Base-by-base conservation (phyloP, 768 basidiomycete genomes). In the Hydnomerulius pinastri region DNA sequence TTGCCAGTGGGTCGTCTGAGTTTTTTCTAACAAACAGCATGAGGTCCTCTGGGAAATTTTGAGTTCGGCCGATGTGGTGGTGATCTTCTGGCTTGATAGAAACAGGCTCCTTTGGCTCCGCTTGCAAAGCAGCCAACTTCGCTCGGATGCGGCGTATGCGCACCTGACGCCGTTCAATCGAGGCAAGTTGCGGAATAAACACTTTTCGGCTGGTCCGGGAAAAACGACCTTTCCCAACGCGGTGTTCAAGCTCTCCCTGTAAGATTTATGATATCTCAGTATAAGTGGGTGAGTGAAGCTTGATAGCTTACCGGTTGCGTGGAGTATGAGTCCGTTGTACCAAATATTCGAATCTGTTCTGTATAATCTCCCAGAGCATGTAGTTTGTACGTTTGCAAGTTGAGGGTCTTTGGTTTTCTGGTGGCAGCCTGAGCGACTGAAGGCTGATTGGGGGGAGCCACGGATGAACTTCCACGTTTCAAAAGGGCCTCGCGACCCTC, bases 361-460 rank as follows among this genome's bases (percentile, higher is more conserved):
- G 38, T 38, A 49, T 72, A 72, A 44, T 75, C 61, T 0, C 68
- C 69, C 2, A 74, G 48, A 0, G 63, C 43, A 44, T 74, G 73
- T 6, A 63, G 10, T 53, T 74, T 75, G 52, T 62, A 63, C 0
- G 65, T 71, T 3, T 45, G n/a, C 7, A 73, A 37, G 40, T 65
- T 73, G 36, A 72, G 65, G 1, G 23, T 49, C 23, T 57, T 57
- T n/a, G 23, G 13, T 1, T 23, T 2, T 2, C 12, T 30, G n/a
- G n/a, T n/a, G n/a, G n/a, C n/a, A n/a, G n/a, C n/a, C n/a, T n/a
- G n/a, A n/a, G n/a, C n/a, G n/a, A n/a, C n/a, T n/a, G n/a, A n/a
- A n/a, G n/a, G n/a, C n/a, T n/a, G n/a, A n/a, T n/a, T n/a, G n/a
- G n/a, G n/a, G n/a, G n/a, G 25, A 23, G 21, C 18, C 15, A 10